These are phyloP conservation scores for Lagenidium giganteum DNA, from an alignment of 352 stramenopile genomes.

Conservation along the genomic window DNA sequence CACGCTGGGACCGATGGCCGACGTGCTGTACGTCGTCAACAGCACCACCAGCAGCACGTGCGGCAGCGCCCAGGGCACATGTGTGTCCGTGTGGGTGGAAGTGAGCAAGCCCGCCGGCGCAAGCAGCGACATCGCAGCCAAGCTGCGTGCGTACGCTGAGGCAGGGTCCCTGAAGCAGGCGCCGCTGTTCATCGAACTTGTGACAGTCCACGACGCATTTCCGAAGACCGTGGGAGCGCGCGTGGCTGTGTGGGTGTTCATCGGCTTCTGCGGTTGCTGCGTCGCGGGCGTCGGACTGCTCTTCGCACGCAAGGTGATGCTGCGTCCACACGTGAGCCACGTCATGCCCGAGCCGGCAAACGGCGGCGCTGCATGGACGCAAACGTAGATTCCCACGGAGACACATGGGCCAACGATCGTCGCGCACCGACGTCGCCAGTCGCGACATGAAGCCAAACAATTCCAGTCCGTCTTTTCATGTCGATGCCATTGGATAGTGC, in stretches of 20 bases:
- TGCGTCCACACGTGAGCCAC: constrained; percentile 36
- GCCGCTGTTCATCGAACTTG: constrained; percentile 38
- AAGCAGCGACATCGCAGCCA: constrained; percentile 28
- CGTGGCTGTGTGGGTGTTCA: constrained; percentile 58
- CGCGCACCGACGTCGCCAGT: too few species aligned
- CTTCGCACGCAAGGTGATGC: too few species aligned
- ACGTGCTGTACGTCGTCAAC: constrained; percentile 57
- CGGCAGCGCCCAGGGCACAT: too few species aligned
- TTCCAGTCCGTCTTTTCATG: too few species aligned
- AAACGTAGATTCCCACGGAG: too few species aligned
- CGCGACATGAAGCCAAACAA: too few species aligned
- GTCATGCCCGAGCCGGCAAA: constrained; percentile 31
- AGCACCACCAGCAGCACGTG: constrained; percentile 17
- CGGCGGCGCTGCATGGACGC: too few species aligned
- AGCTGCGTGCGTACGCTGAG: constrained; percentile 45
- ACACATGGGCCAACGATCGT: too few species aligned
- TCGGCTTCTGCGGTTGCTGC: constrained; percentile 41
- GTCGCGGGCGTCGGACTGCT: constrained; percentile 20
- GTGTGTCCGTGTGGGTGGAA: constrained; percentile 40
- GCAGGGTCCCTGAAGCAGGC: constrained; percentile 35
- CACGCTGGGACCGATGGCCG: constrained; percentile 22
- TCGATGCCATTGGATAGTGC: too few species aligned
- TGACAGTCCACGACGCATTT: constrained; percentile 34
- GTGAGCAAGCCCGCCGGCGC: constrained; percentile 20
- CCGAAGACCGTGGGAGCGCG: constrained; percentile 28